A percentile compares a stretch with the other conserved stretches of the same genome.
These are phyloP conservation scores for Ceratobasidium sp. DNA, from an alignment of 1,284 basidiomycete genomes.

Conservation along the genomic window DNA sequence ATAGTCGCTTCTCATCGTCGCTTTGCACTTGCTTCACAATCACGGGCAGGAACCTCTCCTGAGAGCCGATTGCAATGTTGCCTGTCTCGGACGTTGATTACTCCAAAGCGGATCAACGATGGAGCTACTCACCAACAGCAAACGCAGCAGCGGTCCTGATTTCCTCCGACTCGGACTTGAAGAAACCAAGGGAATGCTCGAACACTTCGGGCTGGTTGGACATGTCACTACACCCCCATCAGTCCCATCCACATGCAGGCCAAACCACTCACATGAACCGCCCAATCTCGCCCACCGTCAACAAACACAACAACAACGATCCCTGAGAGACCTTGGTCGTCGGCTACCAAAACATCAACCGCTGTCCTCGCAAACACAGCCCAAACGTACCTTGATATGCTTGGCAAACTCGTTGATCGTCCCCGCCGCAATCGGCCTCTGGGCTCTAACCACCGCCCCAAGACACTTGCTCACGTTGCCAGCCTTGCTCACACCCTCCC, in stretches of 20 bases:
- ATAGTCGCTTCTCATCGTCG: conserved; percentile 77
- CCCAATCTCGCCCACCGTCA: conserved; percentile 89
- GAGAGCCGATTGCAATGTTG: conserved; percentile 92
- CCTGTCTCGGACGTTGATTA: conserved; percentile 55
- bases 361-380: background rate
- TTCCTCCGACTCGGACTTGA: conserved; percentile 80
- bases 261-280: conserved; percentile 70
- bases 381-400: conserved; percentile 65
- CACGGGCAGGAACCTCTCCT: conserved; percentile 81
- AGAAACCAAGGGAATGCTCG: conserved; percentile 71
- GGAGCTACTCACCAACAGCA: conserved; percentile 70
- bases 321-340: conserved; percentile 69
- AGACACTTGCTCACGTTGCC: conserved; percentile 82
- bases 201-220: conserved; percentile 78
- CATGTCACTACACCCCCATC: conserved; percentile 68
- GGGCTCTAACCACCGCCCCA: conserved; percentile 75
- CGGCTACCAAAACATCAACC: conserved; percentile 51
- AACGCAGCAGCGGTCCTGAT: conserved; percentile 88
- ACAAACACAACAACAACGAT: conserved; percentile 78
- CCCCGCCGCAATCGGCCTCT: conserved; percentile 73
- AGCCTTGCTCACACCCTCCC: conserved; percentile 58
- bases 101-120: background rate
- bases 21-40: conserved; percentile 83
- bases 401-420: conserved; percentile 83
- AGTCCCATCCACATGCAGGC: background rate